Evolutionary conservation across 1,284 basidiomycete genomes (phyloP).

Genomic region (Ceratobasidium sp.): DNA sequence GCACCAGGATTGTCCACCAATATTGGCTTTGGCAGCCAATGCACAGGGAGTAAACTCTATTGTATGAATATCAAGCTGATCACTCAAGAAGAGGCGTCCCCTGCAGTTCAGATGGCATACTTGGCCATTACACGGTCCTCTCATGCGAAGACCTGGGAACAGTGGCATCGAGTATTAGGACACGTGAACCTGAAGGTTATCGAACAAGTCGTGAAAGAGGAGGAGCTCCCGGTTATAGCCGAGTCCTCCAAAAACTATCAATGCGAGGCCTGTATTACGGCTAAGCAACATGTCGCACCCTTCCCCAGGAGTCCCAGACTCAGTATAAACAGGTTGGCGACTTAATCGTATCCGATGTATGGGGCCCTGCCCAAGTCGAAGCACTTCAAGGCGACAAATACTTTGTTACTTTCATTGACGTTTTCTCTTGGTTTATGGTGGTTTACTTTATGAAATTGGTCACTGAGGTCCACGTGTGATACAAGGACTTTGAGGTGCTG

Average conservation of each 20-base stretch:
- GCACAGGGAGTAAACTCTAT: too few relatives aligned
- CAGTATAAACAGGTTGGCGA: not conserved
- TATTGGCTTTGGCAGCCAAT: not conserved
- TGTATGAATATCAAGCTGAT: not conserved
- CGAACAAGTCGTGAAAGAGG: not conserved
- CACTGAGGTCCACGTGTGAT: not conserved
- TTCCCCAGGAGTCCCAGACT: not conserved
- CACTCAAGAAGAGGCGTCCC: not conserved
- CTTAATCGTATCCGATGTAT: not conserved
- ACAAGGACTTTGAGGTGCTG: not conserved
- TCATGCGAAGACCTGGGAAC: not conserved
- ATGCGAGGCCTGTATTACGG: constrained; percentile 8
- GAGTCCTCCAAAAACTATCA: not conserved
- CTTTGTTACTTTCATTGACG: constrained; percentile 2
- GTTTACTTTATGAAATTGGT: not conserved
- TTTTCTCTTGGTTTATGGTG: not conserved
- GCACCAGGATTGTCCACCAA: not conserved
- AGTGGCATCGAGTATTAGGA: constrained; percentile 17
- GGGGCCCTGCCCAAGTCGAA: not conserved
- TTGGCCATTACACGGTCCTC: too few relatives aligned
- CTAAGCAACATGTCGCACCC: not conserved
- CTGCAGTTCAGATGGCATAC: not conserved
- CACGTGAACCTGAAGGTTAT: not conserved
- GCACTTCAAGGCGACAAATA: not conserved
- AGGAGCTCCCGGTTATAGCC: not conserved